phyloP scores from a whole-genome alignment of 2,329 filamentous ascomycete species.

The Chaetoscypha palmicola region DNA sequence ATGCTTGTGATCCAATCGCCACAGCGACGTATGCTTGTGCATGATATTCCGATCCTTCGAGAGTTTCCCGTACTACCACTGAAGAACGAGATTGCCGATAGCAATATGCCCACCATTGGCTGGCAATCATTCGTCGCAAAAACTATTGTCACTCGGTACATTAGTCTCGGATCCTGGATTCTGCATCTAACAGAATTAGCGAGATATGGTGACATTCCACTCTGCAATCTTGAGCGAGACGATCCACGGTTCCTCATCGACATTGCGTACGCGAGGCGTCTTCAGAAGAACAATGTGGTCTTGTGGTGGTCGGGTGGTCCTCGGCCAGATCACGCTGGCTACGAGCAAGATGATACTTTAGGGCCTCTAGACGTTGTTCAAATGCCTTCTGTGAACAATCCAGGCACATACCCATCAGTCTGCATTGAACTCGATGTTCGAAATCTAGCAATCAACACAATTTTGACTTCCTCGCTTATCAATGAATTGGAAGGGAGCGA shows the following conservation, averaged over 20 bases:
- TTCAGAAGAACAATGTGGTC: constrained; percentile 88
- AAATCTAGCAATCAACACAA: constrained; percentile 95
- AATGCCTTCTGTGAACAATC: constrained; percentile 90
- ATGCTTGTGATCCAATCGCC: constrained; percentile 89
- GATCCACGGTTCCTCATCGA: constrained; percentile 95
- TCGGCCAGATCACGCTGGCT: constrained; percentile 88
- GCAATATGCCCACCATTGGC: constrained; percentile 79
- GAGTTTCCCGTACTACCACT: constrained; percentile 81
- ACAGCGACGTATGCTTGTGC: constrained; percentile 69
- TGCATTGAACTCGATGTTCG: constrained; percentile 93
- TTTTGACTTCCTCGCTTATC: constrained; percentile 90
- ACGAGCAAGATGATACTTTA: constrained; percentile 85
- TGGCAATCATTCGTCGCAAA: constrained; percentile 90
- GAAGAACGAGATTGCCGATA: constrained; percentile 75
- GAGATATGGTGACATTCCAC: constrained; percentile 84
- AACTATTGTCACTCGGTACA: constrained; percentile 79
- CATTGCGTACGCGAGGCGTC: constrained; percentile 80
- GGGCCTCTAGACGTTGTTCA: constrained; percentile 77
- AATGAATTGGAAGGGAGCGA: constrained; percentile 92
- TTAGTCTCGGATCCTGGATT: constrained; percentile 90
- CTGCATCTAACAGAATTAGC: constrained; percentile 80
- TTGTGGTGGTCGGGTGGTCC: constrained; percentile 93
- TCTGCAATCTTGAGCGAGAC: constrained; percentile 92
- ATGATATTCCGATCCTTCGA: constrained; percentile 76
- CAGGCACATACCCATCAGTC: constrained; percentile 89